Evolutionary conservation across 768 basidiomycete species (phyloP).

Genomic region (Suillus placidus): DNA sequence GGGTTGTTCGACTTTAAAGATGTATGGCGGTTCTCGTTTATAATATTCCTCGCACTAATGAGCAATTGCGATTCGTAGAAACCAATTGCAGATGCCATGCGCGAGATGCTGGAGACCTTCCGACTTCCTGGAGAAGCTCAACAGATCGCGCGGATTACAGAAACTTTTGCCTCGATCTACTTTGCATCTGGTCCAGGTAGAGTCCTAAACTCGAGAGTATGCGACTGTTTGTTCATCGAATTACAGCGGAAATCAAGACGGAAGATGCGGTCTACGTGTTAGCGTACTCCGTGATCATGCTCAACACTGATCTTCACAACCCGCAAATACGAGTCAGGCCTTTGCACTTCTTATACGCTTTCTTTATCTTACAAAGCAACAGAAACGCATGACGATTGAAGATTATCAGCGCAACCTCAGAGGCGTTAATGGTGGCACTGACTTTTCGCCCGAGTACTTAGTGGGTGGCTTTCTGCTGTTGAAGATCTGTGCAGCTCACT

Average conservation of each 20-base stretch:
- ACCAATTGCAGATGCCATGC: constrained; percentile 93
- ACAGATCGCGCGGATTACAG: constrained; percentile 92
- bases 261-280: constrained; percentile 95
- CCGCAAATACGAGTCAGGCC: constrained; percentile 81
- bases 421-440: constrained; percentile 84
- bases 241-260: constrained; percentile 79
- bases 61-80: constrained; percentile 55
- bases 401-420: constrained; percentile 92
- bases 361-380: constrained; percentile 15
- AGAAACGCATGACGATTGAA: constrained; percentile 97
- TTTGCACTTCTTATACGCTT: constrained; percentile 6
- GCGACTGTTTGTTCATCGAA: constrained; percentile 4
- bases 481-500: constrained; percentile 15
- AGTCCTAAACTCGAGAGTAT: constrained; percentile 19
- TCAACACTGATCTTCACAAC: constrained; percentile 97
- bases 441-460: constrained; percentile 87
- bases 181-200: constrained; percentile 82
- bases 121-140: constrained; percentile 94
- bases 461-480: constrained; percentile 42
- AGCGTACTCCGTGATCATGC: constrained; percentile 95
- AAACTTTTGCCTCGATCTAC: constrained; percentile 91
- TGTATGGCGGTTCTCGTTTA: constrained; percentile 47
- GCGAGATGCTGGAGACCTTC: constrained; percentile 91
- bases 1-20: constrained; percentile 86
- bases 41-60: neutral